These are phyloP conservation scores for Boletus rubroflammeus DNA, from an alignment of 768 basidiomycete species.

Conservation along the genomic window DNA sequence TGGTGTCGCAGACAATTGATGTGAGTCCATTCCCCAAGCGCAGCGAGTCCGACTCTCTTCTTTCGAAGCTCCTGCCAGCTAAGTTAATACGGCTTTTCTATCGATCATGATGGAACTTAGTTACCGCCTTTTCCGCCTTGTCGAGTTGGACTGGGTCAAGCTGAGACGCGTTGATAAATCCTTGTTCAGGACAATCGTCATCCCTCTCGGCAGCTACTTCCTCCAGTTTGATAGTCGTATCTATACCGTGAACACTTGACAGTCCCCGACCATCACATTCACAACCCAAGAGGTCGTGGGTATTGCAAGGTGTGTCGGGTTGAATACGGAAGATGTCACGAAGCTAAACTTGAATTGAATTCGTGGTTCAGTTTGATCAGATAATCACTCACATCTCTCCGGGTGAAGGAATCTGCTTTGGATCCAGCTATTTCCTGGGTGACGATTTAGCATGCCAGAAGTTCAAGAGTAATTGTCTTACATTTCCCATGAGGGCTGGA, in stretches of 20 bases:
- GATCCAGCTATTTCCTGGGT: conserved; percentile 45
- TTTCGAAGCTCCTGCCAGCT: conserved; percentile 55
- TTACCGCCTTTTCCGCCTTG: conserved; percentile 53
- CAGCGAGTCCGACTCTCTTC: conserved; percentile 65
- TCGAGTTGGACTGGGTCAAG: conserved; percentile 44
- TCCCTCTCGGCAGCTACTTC: conserved; percentile 28
- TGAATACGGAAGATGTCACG: conserved; percentile 92
- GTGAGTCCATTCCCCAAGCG: conserved; percentile 81
- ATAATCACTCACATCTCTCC: conserved; percentile 64
- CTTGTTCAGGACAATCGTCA: conserved; percentile 32
- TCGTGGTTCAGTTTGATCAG: background rate
- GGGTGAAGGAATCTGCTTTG: conserved; percentile 82
- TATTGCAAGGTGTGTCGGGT: conserved; percentile 75
- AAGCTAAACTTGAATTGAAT: conserved; percentile 46
- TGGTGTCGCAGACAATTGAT: conserved; percentile 61
- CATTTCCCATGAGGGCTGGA: conserved; percentile 70
- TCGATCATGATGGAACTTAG: conserved; percentile 10
- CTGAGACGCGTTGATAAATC: conserved; percentile 67
- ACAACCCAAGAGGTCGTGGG: conserved; percentile 89
- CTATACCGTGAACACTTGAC: background rate
- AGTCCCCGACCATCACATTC: conserved; percentile 45
- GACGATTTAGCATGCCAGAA: conserved; percentile 8
- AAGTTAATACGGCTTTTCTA: background rate
- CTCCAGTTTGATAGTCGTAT: conserved; percentile 17
- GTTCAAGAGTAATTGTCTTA: conserved; percentile 25